Conservation (phyloP, 768 basidiomycete genomes). For the Lactarius trivialis region DNA sequence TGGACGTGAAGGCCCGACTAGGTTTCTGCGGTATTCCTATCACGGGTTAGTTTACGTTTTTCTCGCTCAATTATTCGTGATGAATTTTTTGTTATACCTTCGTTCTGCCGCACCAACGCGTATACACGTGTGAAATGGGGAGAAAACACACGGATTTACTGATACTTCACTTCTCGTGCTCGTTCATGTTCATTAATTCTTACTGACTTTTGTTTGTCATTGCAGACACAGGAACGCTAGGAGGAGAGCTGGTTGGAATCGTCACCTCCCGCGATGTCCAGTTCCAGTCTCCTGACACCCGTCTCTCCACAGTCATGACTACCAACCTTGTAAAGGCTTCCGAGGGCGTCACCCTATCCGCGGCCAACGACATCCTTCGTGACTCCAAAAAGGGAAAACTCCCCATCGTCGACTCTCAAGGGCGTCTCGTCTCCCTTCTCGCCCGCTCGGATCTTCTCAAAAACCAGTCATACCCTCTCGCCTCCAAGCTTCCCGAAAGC, state of each 20-base stretch:
- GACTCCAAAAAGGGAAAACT: conserved; percentile 98
- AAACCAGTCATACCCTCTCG: conserved; percentile 93
- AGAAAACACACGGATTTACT: conserved; percentile 32
- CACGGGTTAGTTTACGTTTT: conserved; percentile 63
- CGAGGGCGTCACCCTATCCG: conserved; percentile 80
- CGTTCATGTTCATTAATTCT: conserved; percentile 23
- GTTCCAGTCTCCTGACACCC: conserved; percentile 64
- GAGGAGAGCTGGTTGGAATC: conserved; percentile 92
- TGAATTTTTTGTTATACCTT: conserved; percentile 62
- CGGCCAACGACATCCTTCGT: conserved; percentile 92
- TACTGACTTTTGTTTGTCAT: conserved; percentile 19
- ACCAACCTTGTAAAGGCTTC: conserved; percentile 78
- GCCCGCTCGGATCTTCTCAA: conserved; percentile 96
- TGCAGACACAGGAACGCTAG: conserved; percentile 79
- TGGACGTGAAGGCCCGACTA: conserved; percentile 84
- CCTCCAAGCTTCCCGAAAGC: conserved; percentile 81
- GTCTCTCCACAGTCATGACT: conserved; percentile 86
- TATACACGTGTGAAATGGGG: conserved; percentile 69
- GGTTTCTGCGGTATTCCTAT: conserved; percentile 98
- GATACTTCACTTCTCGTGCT: conserved; percentile 1
- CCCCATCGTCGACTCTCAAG: conserved; percentile 66
- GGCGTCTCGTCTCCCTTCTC: conserved; percentile 73
- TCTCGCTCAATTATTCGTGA: conserved; percentile 29
- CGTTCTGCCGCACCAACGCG: conserved; percentile 84
- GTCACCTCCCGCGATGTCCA: conserved; percentile 96